Conservation (phyloP, 208 protist genomes). For the Crithidia thermophila region DNA sequence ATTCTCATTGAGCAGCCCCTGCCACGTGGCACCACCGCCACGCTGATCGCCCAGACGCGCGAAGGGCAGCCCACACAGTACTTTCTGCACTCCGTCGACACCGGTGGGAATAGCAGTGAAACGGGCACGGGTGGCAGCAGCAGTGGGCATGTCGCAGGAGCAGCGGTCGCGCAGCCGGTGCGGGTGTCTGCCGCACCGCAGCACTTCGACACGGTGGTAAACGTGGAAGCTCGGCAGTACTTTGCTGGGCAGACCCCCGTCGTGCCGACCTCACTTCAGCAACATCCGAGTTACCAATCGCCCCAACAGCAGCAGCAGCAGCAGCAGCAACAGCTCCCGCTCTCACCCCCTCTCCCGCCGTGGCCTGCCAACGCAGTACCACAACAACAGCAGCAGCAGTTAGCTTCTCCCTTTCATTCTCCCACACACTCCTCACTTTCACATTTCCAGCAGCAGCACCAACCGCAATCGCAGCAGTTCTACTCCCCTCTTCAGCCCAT, state of each 20-base stretch:
- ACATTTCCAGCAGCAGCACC: no score
- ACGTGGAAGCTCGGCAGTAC: neutral
- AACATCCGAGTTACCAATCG: no score
- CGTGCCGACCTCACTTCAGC: neutral
- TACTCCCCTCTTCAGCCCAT: no score
- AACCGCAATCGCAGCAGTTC: no score
- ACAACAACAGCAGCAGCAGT: no score
- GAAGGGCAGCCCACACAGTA: neutral
- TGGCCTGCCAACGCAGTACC: conserved; percentile 17
- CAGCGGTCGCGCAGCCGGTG: neutral
- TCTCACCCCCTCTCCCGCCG: neutral
- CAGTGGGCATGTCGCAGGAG: no score
- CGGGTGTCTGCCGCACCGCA: neutral
- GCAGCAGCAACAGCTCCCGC: neutral
- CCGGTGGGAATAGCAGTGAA: neutral
- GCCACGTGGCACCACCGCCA: no score
- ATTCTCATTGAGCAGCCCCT: conserved; percentile 5
- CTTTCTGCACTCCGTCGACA: neutral
- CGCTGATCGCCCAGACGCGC: no score
- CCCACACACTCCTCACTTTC: no score
- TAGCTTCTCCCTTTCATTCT: no score
- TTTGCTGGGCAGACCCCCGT: neutral
- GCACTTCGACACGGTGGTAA: neutral
- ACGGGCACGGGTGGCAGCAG: no score
- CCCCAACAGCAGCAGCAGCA: conserved; percentile 20